Evolutionary conservation across 257 asterid species (phyloP).

Genomic region (Capsicum baccatum): DNA sequence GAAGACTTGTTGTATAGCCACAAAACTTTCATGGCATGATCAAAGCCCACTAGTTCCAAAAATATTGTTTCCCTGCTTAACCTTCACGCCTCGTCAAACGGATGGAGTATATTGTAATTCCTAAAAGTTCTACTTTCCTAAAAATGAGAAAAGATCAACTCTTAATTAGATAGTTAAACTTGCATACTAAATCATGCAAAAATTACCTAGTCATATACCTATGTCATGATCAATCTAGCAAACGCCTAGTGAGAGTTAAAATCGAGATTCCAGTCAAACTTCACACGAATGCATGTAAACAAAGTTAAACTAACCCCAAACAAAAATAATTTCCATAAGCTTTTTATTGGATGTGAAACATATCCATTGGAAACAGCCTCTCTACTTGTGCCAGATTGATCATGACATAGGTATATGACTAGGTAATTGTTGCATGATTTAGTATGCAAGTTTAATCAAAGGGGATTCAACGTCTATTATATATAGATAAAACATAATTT

Average conservation of each 20-base stretch:
- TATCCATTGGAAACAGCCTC: background rate
- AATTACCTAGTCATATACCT: background rate
- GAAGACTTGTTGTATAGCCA: background rate
- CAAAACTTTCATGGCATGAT: background rate
- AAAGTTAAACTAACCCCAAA: background rate
- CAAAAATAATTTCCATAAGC: background rate
- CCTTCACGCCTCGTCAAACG: background rate
- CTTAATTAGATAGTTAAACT: background rate
- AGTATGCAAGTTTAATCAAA: background rate
- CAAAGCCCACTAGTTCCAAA: conserved; percentile 4
- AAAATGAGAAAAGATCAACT: background rate
- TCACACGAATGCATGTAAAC: background rate
- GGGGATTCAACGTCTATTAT: too few relatives aligned
- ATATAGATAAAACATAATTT: too few relatives aligned
- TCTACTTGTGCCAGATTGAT: too few relatives aligned
- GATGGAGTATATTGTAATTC: background rate
- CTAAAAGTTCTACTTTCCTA: background rate
- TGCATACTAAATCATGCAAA: conserved; percentile 15
- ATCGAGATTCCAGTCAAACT: background rate
- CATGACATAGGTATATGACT: background rate
- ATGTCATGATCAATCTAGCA: background rate
- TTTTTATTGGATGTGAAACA: background rate
- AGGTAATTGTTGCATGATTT: conserved; percentile 18
- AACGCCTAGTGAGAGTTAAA: background rate
- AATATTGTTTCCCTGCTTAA: background rate